Percentiles rank a stretch among this genome's conserved stretches.
Evolutionary conservation across 371 early-diverging fungal genomes (phyloP).

Genomic region (Mortierella sp.): DNA sequence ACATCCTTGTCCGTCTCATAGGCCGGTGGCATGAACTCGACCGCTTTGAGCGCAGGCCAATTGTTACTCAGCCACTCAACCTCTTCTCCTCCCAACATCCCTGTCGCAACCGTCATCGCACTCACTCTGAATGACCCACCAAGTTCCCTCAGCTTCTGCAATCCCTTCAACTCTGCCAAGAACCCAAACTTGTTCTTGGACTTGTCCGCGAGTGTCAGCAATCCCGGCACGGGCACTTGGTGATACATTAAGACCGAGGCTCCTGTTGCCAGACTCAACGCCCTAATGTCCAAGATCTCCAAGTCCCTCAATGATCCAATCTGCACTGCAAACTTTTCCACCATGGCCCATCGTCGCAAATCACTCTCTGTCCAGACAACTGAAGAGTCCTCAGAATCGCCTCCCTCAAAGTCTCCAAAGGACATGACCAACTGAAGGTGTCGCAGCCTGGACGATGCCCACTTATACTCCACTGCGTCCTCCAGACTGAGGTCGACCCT

Average conservation of each 20-base stretch:
- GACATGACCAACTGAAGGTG: not conserved
- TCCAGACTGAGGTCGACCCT: slow-evolving; percentile 1
- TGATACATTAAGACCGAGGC: not conserved
- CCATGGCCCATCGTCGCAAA: not conserved
- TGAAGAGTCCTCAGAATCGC: not conserved
- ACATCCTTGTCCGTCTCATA: not conserved
- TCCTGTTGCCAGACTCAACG: not conserved
- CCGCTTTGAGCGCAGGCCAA: not conserved
- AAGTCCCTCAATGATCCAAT: not conserved
- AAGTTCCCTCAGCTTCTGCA: not conserved
- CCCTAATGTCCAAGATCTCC: slow-evolving; percentile 1
- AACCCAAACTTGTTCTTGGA: not conserved
- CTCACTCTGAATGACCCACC: not conserved
- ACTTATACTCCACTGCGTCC: not conserved
- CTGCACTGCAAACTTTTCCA: not conserved
- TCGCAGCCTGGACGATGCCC: not conserved
- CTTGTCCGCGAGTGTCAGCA: not conserved
- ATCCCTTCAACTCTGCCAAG: not conserved
- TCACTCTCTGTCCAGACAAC: not conserved
- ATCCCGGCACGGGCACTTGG: not conserved
- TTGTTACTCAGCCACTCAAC: not conserved
- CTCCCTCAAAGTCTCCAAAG: not conserved
- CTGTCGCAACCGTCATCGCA: not conserved
- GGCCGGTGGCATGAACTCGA: not conserved
- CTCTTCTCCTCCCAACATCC: not conserved